These are phyloP conservation scores for Talaromyces verruculosus DNA, from an alignment of 2,329 filamentous ascomycete species.

Conservation along the genomic window DNA sequence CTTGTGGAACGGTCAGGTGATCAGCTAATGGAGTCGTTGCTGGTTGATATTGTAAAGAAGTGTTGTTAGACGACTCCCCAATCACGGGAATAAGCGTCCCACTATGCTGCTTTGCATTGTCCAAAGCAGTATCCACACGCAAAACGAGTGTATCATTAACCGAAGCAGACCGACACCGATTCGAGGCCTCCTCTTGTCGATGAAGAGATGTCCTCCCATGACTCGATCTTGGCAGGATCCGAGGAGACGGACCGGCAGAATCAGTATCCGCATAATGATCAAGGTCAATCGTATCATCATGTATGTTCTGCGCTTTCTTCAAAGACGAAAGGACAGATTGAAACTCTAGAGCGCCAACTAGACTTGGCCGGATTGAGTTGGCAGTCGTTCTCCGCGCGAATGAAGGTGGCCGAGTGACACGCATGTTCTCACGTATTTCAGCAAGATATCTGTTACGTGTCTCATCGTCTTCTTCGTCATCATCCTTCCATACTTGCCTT, in stretches of 20 bases:
- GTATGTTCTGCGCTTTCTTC: slow-evolving; percentile 75
- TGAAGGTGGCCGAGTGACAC: slow-evolving; percentile 68
- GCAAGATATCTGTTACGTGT: slow-evolving; percentile 63
- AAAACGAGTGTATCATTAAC: slow-evolving; percentile 49
- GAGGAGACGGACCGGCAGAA: slow-evolving; percentile 26
- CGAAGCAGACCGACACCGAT: slow-evolving; percentile 54
- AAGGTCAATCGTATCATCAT: slow-evolving; percentile 66
- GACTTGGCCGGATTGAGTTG: slow-evolving; percentile 84
- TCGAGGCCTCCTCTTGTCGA: neutral
- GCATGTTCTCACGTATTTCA: slow-evolving; percentile 91
- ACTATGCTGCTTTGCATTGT: neutral
- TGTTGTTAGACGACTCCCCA: neutral
- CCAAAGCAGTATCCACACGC: slow-evolving; percentile 29
- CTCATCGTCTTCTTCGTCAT: slow-evolving; percentile 56
- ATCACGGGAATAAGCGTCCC: neutral
- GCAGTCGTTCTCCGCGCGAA: slow-evolving; percentile 69
- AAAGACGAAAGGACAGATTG: slow-evolving; percentile 85
- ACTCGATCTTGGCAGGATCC: slow-evolving; percentile 18
- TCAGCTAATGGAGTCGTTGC: slow-evolving; percentile 37
- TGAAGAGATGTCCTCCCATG: neutral
- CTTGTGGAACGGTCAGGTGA: slow-evolving; percentile 47
- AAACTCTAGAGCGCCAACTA: slow-evolving; percentile 92
- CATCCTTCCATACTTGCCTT: slow-evolving; percentile 46
- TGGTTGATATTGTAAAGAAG: neutral
- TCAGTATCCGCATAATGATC: slow-evolving; percentile 58